Evolutionary conservation across 768 basidiomycete species (phyloP).

Genomic region (Amanita rubescens): DNA sequence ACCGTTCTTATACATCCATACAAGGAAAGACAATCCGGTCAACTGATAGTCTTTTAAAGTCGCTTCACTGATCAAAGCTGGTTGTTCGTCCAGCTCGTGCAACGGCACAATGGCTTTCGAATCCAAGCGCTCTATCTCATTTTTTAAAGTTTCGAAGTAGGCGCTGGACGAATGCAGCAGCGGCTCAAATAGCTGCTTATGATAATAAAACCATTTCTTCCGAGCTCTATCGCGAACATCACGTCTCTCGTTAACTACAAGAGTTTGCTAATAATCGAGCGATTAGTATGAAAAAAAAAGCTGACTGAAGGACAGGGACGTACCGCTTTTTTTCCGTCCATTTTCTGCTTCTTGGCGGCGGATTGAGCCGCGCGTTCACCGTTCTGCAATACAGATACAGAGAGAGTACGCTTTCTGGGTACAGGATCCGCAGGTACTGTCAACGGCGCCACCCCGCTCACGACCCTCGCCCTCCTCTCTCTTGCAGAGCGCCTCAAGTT

Average conservation of each 20-base stretch:
- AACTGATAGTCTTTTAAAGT: conserved; percentile 71
- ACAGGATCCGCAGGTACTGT: not conserved
- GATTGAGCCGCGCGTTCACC: not conserved
- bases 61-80: conserved; percentile 43
- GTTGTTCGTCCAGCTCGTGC: conserved; percentile 38
- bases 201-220: conserved; percentile 38
- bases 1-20: conserved; percentile 64
- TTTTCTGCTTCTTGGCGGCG: conserved; percentile 19
- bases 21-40: conserved; percentile 55
- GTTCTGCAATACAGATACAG: conserved; percentile 2
- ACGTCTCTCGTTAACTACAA: conserved; percentile 28
- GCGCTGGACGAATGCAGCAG: conserved; percentile 30
- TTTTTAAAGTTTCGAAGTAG: conserved; percentile 30
- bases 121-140: conserved; percentile 17
- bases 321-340: conserved; percentile 34
- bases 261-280: conserved; percentile 30
- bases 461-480: not conserved
- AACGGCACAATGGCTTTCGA: conserved; percentile 25
- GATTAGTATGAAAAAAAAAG: not conserved
- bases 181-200: conserved; percentile 38
- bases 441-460: not conserved
- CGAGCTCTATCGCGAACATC: conserved; percentile 32
- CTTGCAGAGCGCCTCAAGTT: not conserved
- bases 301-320: conserved; percentile 6
- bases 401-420: conserved; percentile 7